Conservation (phyloP, 2,329 filamentous ascomycete genomes). For the Colletotrichum sp. region DNA sequence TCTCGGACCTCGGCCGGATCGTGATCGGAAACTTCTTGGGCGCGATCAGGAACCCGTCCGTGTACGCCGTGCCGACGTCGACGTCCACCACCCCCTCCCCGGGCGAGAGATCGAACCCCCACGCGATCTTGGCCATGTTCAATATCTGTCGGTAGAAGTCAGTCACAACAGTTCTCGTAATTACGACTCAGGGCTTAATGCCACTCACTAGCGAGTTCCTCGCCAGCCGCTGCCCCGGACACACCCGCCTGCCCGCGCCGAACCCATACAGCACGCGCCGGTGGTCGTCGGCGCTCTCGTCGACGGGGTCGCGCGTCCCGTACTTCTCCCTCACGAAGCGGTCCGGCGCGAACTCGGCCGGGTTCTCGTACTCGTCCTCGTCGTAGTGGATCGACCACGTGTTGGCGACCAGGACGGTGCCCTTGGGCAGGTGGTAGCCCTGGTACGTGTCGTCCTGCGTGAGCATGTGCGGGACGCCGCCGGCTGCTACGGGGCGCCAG, state of each 20-base stretch:
- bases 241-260: slow-evolving; percentile 51
- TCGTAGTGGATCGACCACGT: slow-evolving; percentile 33
- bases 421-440: slow-evolving; percentile 52
- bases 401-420: slow-evolving; percentile 45
- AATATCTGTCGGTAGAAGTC: no score
- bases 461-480: slow-evolving; percentile 52
- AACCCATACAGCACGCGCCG: slow-evolving; percentile 41
- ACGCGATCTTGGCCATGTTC: no score
- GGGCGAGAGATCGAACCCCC: no score
- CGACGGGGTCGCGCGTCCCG: neutral
- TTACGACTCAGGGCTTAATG: no score
- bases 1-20: no score
- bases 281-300: neutral
- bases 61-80: no score
- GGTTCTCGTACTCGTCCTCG: slow-evolving; percentile 24
- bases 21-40: no score
- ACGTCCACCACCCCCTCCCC: no score
- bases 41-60: no score
- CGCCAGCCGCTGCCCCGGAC: slow-evolving; percentile 52
- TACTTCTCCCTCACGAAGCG: slow-evolving; percentile 22
- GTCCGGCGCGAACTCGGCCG: slow-evolving; percentile 29
- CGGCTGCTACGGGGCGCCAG: slow-evolving; percentile 29
- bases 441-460: slow-evolving; percentile 53
- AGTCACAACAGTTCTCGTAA: no score
- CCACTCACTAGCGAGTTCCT: slow-evolving; percentile 31